phyloP scores from a whole-genome alignment of 306 rosid species.

The Lagenaria siceraria region DNA sequence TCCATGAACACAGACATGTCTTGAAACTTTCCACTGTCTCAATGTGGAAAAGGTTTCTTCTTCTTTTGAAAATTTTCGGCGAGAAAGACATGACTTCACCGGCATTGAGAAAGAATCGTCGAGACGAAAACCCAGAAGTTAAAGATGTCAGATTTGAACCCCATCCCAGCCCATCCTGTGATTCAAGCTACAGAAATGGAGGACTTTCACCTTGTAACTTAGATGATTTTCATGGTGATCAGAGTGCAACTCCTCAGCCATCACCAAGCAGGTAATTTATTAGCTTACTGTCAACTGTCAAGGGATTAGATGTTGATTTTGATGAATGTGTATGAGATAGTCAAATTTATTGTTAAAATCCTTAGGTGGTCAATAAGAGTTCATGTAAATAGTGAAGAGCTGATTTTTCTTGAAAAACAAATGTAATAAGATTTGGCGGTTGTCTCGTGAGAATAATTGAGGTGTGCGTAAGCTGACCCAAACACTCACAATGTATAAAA shows the following conservation, averaged over 20 bases:
- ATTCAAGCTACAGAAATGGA: background rate
- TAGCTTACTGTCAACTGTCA: background rate
- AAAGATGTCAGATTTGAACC: background rate
- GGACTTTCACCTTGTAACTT: background rate
- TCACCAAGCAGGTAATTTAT: constrained; percentile 3
- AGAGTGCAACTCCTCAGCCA: background rate
- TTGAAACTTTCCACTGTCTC: constrained; percentile 13
- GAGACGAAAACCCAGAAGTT: background rate
- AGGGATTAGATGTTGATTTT: background rate
- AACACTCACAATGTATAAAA: background rate
- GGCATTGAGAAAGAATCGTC: background rate
- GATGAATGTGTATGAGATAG: background rate
- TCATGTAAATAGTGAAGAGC: background rate
- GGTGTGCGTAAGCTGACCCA: background rate
- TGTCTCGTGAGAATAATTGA: background rate
- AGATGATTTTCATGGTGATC: background rate
- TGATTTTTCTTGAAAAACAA: background rate
- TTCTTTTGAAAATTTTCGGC: constrained; percentile 11
- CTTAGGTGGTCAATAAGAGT: too few species aligned
- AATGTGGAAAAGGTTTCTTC: constrained; percentile 18
- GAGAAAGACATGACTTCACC: constrained; percentile 15
- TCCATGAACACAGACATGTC: constrained; percentile 23
- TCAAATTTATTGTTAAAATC: background rate
- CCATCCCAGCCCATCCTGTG: background rate
- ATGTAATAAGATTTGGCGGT: too few species aligned